A percentile compares a stretch with the other conserved stretches of the same genome.
Evolutionary conservation across 208 protist species (phyloP).

Genomic region (Naegleria lovaniensis): DNA sequence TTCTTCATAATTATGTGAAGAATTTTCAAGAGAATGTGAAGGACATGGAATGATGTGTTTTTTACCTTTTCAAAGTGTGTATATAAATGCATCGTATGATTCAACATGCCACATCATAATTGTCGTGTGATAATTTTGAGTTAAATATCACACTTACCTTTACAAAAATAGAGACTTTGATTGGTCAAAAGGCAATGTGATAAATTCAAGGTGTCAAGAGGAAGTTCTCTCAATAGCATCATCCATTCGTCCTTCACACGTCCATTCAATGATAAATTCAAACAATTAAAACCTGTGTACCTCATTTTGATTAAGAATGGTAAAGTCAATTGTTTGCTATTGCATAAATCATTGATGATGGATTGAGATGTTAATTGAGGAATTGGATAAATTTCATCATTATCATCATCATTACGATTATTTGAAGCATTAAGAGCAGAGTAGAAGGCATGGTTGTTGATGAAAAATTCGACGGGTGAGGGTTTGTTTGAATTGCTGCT

Average conservation of each 20-base stretch:
- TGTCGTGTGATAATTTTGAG: too few species aligned
- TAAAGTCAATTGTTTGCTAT: neutral
- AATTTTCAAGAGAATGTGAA: too few species aligned
- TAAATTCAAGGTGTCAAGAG: neutral
- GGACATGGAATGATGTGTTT: neutral
- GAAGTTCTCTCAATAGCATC: neutral
- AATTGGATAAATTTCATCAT: neutral
- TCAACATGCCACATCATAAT: too few species aligned
- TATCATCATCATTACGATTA: too few species aligned
- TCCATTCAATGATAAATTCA: neutral
- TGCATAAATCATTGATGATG: neutral
- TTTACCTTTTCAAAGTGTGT: too few species aligned
- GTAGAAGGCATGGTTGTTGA: too few species aligned
- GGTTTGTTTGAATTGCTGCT: neutral
- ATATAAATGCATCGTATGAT: too few species aligned
- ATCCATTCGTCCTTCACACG: neutral
- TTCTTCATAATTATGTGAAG: too few species aligned
- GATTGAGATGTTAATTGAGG: neutral
- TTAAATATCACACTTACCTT: neutral
- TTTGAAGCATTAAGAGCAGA: too few species aligned
- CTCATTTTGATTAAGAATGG: neutral
- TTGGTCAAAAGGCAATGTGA: neutral
- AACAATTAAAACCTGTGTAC: neutral
- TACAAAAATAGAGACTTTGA: neutral
- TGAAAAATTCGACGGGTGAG: neutral